Base-by-base conservation (phyloP, 2,329 filamentous ascomycete species). In the Nemania abortiva region DNA sequence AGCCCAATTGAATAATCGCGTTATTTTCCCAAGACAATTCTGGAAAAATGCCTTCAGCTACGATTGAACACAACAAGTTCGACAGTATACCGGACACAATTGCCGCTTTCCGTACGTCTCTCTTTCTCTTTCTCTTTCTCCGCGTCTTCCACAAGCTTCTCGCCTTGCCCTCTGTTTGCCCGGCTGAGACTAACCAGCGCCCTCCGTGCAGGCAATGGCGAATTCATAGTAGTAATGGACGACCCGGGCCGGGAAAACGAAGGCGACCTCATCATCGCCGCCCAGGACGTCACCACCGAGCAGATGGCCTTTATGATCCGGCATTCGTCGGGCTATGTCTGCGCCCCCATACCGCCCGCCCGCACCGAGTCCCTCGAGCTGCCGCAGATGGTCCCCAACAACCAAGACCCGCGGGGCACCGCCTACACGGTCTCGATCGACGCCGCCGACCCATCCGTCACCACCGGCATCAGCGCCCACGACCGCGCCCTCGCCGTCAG, bases 251-350 rank as follows among this genome's bases (percentile, higher is more conserved):
- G 96, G 81, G 96, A 99, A 82, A 99, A 99, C 81, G 96, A 99
- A 87, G 96, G 95, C 81, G 96, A 99, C 84, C 89, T 99, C 57
- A 98, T 98, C 82, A 97, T 98, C 78, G 93, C 96, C 74, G 95
- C 94, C 71, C 85, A 94, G 74, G 88, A 92, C 77, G 84, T 98
- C 72, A 97, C 95, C 9, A 87, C 94, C 27, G 88, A 92, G 73
- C 95, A 98, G 83, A 97, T 97, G 90, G 93, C 94, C 76, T 99
- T 98, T 85, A 91, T 99, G 88, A 89, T 99, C 81, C 93, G 94
- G 77, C 90, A 97, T 85, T 92, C 92, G 47, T 94, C 93, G 3
- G 96, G 96, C 79, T 90, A 95, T 78, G 91, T 99, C 83, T 98
- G 96, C 89, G 92, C 92, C 0, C 95, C 96, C 18, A 86, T 98